Base-by-base conservation (phyloP, 176 grass and related monocot species). In the Juncus effusus region DNA sequence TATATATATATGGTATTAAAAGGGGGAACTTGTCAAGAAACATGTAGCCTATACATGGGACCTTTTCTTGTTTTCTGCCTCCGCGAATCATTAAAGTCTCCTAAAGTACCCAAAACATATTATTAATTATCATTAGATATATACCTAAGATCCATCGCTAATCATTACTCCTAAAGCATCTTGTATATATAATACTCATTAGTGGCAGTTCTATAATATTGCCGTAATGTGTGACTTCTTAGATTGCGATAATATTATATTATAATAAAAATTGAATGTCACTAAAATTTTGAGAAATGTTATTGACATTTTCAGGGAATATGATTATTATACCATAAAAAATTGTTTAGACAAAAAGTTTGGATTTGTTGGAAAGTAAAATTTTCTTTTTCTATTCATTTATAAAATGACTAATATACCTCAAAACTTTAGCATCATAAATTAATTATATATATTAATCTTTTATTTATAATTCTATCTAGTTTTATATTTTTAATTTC, bases 21-120 rank as follows among this genome's bases (percentile, higher is more conserved):
- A 65, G 45, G 37, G 63, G 63, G 13, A 50, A 65, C 6, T 65
- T 65, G 40, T 65, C 14, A 40, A 65, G 63, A 28, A 65, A 65
- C 63, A 65, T 35, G 42, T 45, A 65, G 40, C 41, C 41, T 50
- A 2, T 50, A 2, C 7, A 16, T 16, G 3, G 4, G 62, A 42
- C 62, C 40, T 65, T 65, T 28, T 65, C 40, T 7, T 65, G 62
- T 65, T 65, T 39, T 49, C n/a, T 63, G 38, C 10, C 40, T n/a
- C 28, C 42, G 63, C 6, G 4, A 1, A 67, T 49, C 50, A 39
- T 49, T 67, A 35, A 47, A 67, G 3, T 11, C 16, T 28, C 63
- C 50, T 67, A 67, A 67, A 67, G 63, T 67, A 41, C 16, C 42
- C 9, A 28, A 67, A 67, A 16, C 16, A 16, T 52, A 15, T 35